Percentiles rank a stretch among this genome's conserved stretches.
Evolutionary conservation across 2,329 filamentous ascomycete species (phyloP).

Genomic region (Curvularia lunata): DNA sequence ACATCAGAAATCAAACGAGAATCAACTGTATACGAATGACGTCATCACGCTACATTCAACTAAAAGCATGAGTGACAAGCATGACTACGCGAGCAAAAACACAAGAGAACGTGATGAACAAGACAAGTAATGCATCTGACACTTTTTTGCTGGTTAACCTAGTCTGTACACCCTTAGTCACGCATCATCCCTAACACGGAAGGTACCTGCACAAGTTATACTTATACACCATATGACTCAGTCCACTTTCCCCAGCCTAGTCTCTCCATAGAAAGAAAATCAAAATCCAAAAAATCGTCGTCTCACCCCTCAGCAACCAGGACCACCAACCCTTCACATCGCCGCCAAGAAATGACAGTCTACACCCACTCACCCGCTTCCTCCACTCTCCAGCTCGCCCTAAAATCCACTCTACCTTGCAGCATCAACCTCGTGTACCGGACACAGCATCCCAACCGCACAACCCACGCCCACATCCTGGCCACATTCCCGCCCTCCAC

Average conservation of each 20-base stretch:
- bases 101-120: not conserved
- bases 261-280: not conserved
- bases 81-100: not conserved
- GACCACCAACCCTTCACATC: not conserved
- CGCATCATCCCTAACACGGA: conserved; percentile 8
- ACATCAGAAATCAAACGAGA: not conserved
- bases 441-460: conserved; percentile 63
- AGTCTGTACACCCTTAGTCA: conserved; percentile 9
- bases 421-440: conserved; percentile 68
- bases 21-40: not conserved
- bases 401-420: conserved; percentile 61
- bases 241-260: not conserved
- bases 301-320: no score
- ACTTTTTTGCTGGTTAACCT: not conserved
- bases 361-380: conserved; percentile 47
- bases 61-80: not conserved
- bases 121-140: not conserved
- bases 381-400: conserved; percentile 58
- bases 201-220: conserved; percentile 5
- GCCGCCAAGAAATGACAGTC: conserved; percentile 14
- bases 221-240: not conserved
- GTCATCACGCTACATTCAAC: not conserved
- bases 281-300: no score
- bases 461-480: conserved; percentile 42
- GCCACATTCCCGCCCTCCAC: conserved; percentile 46